Evolutionary conservation across 2,329 filamentous ascomycete species (phyloP).

Genomic region (Parascedosporium putredinis): DNA sequence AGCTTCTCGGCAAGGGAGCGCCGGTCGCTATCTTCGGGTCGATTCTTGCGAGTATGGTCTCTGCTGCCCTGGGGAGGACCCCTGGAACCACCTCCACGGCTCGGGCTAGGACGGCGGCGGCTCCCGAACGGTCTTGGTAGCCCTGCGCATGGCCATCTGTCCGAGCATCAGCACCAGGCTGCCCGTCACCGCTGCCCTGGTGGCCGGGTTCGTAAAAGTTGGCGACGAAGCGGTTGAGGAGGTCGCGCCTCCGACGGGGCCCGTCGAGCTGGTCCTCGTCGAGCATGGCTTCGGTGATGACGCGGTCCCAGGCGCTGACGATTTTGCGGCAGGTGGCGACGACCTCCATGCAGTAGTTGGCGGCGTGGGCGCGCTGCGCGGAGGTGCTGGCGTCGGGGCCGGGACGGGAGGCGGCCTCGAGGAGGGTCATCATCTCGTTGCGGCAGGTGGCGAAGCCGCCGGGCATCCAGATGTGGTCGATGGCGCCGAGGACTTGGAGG

Average conservation of each 20-base stretch:
- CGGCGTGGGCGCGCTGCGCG: conserved; percentile 10
- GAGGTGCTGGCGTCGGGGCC: conserved; percentile 15
- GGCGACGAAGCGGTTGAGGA: conserved; percentile 21
- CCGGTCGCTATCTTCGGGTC: neutral
- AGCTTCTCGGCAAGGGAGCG: neutral
- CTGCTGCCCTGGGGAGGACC: no score
- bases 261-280: conserved; percentile 21
- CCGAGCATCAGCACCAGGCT: neutral
- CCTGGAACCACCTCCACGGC: no score
- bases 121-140: no score
- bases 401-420: conserved; percentile 15
- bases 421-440: conserved; percentile 19
- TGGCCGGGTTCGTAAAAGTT: neutral
- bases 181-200: neutral
- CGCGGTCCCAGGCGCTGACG: conserved; percentile 33
- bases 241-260: conserved; percentile 22
- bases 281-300: conserved; percentile 30
- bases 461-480: conserved; percentile 40
- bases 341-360: conserved; percentile 29
- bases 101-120: no score
- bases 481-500: conserved; percentile 37
- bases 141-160: no score
- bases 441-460: conserved; percentile 29
- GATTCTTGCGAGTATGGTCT: neutral
- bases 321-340: conserved; percentile 34